These are phyloP conservation scores for Wickerhamiella nectarea DNA, from an alignment of 805 yeast species.

Conservation along the genomic window DNA sequence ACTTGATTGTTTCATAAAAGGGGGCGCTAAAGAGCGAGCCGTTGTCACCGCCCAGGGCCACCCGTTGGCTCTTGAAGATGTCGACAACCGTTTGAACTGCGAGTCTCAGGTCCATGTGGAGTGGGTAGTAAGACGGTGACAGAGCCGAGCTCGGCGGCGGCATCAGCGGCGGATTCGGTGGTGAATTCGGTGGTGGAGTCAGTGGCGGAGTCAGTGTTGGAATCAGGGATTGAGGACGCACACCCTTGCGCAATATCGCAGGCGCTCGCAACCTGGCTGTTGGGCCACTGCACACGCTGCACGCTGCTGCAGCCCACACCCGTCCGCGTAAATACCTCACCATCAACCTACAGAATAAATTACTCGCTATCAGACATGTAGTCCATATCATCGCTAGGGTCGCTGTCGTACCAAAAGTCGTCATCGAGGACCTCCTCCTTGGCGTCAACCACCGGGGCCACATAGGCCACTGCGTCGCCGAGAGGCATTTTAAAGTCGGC, in stretches of 20 bases:
- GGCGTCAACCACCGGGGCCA: slow-evolving; percentile 27
- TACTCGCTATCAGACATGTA: slow-evolving; percentile 32
- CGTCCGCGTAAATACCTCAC: background rate
- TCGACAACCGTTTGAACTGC: background rate
- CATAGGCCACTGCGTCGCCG: slow-evolving; percentile 41
- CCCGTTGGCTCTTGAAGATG: background rate
- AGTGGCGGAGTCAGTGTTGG: too few relatives aligned
- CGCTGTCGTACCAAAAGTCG: slow-evolving; percentile 73
- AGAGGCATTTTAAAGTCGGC: slow-evolving; percentile 73
- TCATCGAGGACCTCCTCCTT: slow-evolving; percentile 53
- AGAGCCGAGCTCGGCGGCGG: too few relatives aligned
- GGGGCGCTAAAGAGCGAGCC: background rate
- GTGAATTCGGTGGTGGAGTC: too few relatives aligned
- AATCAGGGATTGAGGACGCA: too few relatives aligned
- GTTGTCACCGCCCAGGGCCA: background rate
- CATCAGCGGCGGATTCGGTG: too few relatives aligned
- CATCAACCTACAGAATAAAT: background rate
- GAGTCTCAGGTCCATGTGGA: background rate
- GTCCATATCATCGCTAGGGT: slow-evolving; percentile 47
- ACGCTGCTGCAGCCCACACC: too few relatives aligned
- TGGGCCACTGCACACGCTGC: too few relatives aligned
- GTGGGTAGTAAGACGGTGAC: background rate
- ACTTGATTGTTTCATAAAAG: slow-evolving; percentile 13
- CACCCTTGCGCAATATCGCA: too few relatives aligned
- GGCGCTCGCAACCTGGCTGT: too few relatives aligned